Conservation (phyloP, 495 filamentous ascomycete genomes). For the Podospora pseudocomata region DNA sequence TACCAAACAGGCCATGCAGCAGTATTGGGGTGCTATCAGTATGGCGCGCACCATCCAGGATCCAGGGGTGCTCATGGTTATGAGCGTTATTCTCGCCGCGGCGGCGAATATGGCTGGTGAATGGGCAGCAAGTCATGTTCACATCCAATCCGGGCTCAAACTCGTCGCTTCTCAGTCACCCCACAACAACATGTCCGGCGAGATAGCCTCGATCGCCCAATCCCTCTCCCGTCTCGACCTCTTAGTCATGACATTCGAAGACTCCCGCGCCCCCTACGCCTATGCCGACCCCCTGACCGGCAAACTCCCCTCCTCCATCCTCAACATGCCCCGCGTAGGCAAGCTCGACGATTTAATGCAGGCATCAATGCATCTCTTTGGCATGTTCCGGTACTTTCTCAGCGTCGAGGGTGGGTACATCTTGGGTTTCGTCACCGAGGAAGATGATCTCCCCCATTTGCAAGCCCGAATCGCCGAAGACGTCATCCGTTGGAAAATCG, state of each 20-base stretch:
- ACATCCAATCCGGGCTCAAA: conserved; percentile 18
- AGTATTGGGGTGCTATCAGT: conserved; percentile 16
- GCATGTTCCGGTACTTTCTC: conserved; percentile 8
- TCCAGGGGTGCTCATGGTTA: conserved; percentile 13
- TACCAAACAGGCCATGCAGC: background rate
- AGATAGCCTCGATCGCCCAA: conserved; percentile 13
- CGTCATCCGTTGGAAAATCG: conserved; percentile 5
- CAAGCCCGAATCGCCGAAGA: background rate
- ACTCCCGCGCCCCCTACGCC: conserved; percentile 11
- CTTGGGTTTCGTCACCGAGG: background rate
- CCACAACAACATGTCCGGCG: conserved; percentile 11
- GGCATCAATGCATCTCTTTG: conserved; percentile 8
- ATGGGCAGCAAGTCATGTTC: conserved; percentile 18
- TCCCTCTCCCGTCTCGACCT: conserved; percentile 20
- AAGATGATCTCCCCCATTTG: background rate
- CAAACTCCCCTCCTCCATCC: background rate
- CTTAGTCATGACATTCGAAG: conserved; percentile 17
- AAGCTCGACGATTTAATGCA: background rate
- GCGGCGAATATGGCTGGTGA: conserved; percentile 19
- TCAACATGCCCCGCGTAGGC: background rate
- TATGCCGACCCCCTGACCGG: conserved; percentile 2
- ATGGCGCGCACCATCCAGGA: conserved; percentile 16
- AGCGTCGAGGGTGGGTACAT: conserved; percentile 1
- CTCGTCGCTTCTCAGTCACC: conserved; percentile 6
- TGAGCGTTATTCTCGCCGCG: conserved; percentile 22